These are phyloP conservation scores for Bonia amplexicaulis DNA, from an alignment of 176 grass and related monocot species.

Conservation along the genomic window DNA sequence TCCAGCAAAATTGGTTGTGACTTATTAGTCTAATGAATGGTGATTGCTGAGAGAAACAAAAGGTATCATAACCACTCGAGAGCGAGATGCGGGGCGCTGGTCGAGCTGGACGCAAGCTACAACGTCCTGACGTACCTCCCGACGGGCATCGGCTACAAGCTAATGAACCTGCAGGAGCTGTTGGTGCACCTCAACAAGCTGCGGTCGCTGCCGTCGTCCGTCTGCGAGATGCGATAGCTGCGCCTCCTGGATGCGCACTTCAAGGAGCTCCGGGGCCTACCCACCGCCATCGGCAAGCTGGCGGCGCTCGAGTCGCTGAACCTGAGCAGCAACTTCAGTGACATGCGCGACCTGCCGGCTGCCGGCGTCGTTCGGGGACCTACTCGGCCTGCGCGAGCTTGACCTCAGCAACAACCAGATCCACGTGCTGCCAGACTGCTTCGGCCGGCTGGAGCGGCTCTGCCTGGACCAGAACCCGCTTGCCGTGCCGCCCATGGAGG, in stretches of 20 bases:
- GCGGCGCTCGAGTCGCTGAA: slow-evolving; percentile 71
- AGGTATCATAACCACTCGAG: not conserved
- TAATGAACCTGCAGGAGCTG: slow-evolving; percentile 54
- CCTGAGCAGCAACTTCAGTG: slow-evolving; percentile 86
- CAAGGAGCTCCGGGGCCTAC: slow-evolving; percentile 72
- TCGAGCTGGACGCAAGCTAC: slow-evolving; percentile 82
- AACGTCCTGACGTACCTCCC: slow-evolving; percentile 77
- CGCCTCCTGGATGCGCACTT: slow-evolving; percentile 76
- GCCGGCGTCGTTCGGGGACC: slow-evolving; percentile 55
- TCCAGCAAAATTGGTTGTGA: no score
- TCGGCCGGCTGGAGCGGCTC: slow-evolving; percentile 59
- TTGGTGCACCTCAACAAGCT: slow-evolving; percentile 87
- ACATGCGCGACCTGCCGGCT: slow-evolving; percentile 70
- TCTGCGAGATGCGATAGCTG: slow-evolving; percentile 74
- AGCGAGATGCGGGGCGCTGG: slow-evolving; percentile 42
- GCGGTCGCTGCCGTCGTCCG: slow-evolving; percentile 69
- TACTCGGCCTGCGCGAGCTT: slow-evolving; percentile 61
- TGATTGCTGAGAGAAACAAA: no score
- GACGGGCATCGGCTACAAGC: slow-evolving; percentile 70
- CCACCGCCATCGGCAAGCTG: slow-evolving; percentile 64
- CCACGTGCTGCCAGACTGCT: slow-evolving; percentile 63
- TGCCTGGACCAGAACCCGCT: slow-evolving; percentile 82
- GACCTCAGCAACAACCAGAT: slow-evolving; percentile 98
- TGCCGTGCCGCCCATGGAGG: slow-evolving; percentile 50
- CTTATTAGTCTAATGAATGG: no score